phyloP scores from a whole-genome alignment of 2,329 filamentous ascomycete species.

The Penicillium digitatum region DNA sequence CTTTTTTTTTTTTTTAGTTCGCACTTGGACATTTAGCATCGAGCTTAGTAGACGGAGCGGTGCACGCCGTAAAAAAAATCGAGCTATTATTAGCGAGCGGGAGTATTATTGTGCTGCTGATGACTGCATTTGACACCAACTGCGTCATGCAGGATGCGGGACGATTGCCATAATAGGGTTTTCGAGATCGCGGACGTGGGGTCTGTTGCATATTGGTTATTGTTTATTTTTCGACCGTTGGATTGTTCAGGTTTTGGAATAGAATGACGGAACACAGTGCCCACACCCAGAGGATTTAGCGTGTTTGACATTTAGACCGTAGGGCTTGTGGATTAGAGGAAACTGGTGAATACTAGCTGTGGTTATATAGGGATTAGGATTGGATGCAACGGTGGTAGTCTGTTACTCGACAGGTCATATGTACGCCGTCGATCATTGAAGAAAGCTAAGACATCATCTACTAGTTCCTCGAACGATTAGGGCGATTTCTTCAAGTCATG shows the following conservation, averaged over 20 bases:
- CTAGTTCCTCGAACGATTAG: not conserved
- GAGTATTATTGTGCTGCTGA: not conserved
- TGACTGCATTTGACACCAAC: not conserved
- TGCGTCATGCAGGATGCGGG: not conserved
- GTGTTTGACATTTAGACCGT: not conserved
- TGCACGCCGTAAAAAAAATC: not conserved
- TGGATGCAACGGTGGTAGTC: slow-evolving; percentile 3
- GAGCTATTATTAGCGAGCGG: slow-evolving; percentile 7
- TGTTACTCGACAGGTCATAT: not conserved
- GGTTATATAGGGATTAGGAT: not conserved
- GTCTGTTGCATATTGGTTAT: not conserved
- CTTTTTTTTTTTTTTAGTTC: slow-evolving; percentile 1
- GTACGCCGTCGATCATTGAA: not conserved
- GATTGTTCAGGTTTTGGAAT: not conserved
- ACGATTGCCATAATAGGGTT: not conserved
- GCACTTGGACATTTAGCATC: not conserved
- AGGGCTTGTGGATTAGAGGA: not conserved
- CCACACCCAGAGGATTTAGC: not conserved
- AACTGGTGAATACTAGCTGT: not conserved
- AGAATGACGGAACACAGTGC: not conserved
- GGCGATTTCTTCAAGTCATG: not conserved
- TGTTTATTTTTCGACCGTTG: not conserved
- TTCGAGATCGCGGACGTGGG: not conserved
- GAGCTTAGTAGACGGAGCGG: not conserved
- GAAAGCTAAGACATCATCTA: not conserved